Conservation (phyloP, 768 basidiomycete species). For the Xanthoconium stramineum region DNA sequence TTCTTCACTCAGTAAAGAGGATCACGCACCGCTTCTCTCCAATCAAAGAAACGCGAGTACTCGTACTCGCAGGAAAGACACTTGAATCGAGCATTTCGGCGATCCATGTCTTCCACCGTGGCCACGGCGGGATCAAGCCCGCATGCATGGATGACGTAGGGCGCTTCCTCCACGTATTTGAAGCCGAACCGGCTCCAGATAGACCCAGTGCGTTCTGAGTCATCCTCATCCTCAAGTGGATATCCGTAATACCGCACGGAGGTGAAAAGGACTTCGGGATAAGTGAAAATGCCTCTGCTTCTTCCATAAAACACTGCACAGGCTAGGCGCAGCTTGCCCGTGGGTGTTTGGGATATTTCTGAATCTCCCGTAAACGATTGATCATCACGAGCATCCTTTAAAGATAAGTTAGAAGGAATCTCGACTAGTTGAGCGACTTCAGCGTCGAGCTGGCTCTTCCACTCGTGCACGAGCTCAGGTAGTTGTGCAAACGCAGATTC, state of each 20-base stretch:
- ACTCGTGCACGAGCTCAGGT: background rate
- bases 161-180: background rate
- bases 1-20: no score
- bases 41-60: background rate
- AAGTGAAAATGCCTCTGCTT: background rate
- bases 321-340: background rate
- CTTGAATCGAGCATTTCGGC: constrained; percentile 3
- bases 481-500: background rate
- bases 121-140: constrained; percentile 15
- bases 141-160: constrained; percentile 8
- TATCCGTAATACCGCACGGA: background rate
- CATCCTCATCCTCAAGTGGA: background rate
- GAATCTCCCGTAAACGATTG: no score
- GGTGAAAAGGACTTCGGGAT: background rate
- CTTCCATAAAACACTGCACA: background rate
- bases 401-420: background rate
- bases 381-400: background rate
- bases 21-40: background rate
- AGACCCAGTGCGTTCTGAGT: background rate
- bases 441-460: background rate
- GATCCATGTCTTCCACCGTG: constrained; percentile 11
- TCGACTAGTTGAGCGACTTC: background rate
- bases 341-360: background rate
- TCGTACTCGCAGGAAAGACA: background rate
- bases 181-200: background rate